Percentiles rank a stretch among this genome's conserved stretches.
These are phyloP conservation scores for Bodo saltans DNA, from an alignment of 78 protist species.

Conservation along the genomic window DNA sequence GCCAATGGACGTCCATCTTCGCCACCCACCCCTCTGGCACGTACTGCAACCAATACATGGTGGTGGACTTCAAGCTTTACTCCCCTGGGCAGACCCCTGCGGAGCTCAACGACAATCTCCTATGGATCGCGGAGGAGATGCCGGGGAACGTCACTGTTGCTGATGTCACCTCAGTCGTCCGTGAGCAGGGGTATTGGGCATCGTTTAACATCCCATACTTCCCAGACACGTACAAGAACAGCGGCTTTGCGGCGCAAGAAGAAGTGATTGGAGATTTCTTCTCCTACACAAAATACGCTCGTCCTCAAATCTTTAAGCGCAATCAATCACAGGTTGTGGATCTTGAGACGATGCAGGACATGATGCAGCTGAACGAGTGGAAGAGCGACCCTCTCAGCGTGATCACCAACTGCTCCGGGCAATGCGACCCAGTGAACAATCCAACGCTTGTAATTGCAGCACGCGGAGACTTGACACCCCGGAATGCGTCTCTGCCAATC, in stretches of 20 bases:
- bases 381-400: constrained; percentile 57
- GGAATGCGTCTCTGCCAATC: too few relatives aligned
- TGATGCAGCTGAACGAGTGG: constrained; percentile 69
- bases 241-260: constrained; percentile 42
- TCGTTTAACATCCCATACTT: constrained; percentile 77
- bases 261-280: constrained; percentile 3
- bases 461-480: too few relatives aligned
- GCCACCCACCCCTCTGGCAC: constrained; percentile 60
- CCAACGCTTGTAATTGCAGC: too few relatives aligned
- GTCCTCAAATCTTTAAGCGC: constrained; percentile 49
- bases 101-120: constrained; percentile 27
- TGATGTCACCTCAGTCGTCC: constrained; percentile 42
- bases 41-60: constrained; percentile 72
- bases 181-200: constrained; percentile 62
- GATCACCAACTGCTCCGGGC: too few relatives aligned
- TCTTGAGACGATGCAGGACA: constrained; percentile 43
- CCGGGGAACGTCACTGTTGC: constrained; percentile 61
- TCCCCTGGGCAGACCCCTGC: constrained; percentile 28
- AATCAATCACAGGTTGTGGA: constrained; percentile 1
- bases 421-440: too few relatives aligned
- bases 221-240: constrained; percentile 51
- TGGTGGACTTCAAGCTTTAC: constrained; percentile 56
- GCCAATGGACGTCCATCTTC: constrained; percentile 29
- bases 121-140: constrained; percentile 72
- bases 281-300: constrained; percentile 45